Evolutionary conservation across 2,329 filamentous ascomycete genomes (phyloP).

Genomic region (Trichoderma arundinaceum): DNA sequence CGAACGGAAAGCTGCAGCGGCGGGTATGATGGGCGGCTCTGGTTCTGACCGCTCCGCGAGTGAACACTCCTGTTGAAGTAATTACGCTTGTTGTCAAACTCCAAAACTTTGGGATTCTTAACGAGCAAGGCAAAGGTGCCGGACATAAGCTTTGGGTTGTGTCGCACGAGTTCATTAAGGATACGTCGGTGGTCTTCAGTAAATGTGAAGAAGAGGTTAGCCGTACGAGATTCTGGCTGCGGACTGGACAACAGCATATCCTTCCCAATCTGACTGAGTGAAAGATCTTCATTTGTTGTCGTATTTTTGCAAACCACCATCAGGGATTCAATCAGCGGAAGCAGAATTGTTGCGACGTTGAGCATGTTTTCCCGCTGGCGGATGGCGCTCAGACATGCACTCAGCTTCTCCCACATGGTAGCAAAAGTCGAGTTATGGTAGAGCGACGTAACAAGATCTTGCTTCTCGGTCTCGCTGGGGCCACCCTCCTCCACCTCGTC

Average conservation of each 20-base stretch:
- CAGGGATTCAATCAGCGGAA: constrained; percentile 91
- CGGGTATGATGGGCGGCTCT: constrained; percentile 72
- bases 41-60: constrained; percentile 66
- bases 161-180: constrained; percentile 94
- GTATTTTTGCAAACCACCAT: constrained; percentile 99
- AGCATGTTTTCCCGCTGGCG: constrained; percentile 93
- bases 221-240: constrained; percentile 77
- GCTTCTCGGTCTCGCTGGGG: constrained; percentile 67
- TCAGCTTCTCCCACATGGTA: constrained; percentile 89
- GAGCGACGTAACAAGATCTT: constrained; percentile 82
- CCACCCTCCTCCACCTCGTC: constrained; percentile 56
- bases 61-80: constrained; percentile 97
- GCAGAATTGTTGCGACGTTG: constrained; percentile 92
- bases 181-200: constrained; percentile 98
- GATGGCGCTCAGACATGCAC: constrained; percentile 85
- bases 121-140: constrained; percentile 95
- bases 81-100: constrained; percentile 99
- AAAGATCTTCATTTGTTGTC: constrained; percentile 71
- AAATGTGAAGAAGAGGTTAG: constrained; percentile 93
- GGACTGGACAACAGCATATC: constrained; percentile 78
- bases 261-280: constrained; percentile 58
- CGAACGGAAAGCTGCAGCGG: constrained; percentile 85
- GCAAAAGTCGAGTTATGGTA: constrained; percentile 93
- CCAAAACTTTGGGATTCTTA: constrained; percentile 97
- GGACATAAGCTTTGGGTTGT: constrained; percentile 98